Evolutionary conservation across 1,284 basidiomycete species (phyloP).

Genomic region (Microbotryomycetes sp.): DNA sequence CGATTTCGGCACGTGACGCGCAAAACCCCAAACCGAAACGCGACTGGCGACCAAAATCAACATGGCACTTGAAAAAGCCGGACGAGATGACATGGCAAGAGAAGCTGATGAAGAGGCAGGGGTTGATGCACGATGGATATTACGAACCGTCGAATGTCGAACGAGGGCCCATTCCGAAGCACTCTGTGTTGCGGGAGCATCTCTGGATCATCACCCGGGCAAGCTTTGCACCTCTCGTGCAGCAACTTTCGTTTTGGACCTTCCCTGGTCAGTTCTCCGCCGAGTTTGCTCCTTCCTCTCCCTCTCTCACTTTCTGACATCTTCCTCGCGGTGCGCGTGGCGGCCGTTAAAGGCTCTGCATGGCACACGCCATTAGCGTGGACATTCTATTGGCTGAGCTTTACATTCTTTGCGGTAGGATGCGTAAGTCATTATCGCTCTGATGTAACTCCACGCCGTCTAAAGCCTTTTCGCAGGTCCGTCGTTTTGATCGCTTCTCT

Average conservation of each 20-base stretch:
- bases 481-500: neutral
- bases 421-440: neutral
- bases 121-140: neutral
- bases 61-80: neutral
- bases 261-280: neutral
- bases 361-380: neutral
- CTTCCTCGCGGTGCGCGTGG: neutral
- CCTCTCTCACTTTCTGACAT: neutral
- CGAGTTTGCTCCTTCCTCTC: neutral
- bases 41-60: neutral
- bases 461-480: neutral
- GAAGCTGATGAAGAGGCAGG: neutral
- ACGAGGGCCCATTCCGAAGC: conserved; percentile 1
- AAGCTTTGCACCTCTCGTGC: neutral
- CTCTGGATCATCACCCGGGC: neutral
- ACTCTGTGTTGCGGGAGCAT: neutral
- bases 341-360: neutral
- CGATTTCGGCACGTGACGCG: neutral
- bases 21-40: neutral
- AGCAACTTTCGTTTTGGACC: neutral
- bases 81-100: neutral
- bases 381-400: neutral
- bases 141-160: neutral
- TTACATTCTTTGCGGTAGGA: neutral
- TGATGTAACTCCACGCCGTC: neutral